These are phyloP conservation scores for Basipetospora chlamydospora DNA, from an alignment of 2,329 filamentous ascomycete genomes.

Conservation along the genomic window DNA sequence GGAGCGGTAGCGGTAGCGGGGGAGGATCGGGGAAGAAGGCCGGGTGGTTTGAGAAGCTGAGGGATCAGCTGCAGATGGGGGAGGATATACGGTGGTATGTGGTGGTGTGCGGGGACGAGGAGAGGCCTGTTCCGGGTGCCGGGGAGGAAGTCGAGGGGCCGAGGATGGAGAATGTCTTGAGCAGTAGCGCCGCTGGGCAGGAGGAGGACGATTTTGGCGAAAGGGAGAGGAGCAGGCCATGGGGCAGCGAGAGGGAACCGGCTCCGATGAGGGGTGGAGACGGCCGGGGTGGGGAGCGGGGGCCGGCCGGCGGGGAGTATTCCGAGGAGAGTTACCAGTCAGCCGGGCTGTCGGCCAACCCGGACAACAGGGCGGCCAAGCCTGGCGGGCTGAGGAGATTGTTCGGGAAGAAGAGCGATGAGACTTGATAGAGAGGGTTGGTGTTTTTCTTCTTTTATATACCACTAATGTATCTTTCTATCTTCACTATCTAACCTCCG, in stretches of 20 bases:
- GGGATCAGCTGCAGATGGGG: conserved; percentile 40
- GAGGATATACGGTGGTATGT: conserved; percentile 48
- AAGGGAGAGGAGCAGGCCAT: too few species aligned
- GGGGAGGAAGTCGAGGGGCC: conserved; percentile 25
- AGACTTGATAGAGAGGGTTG: not conserved
- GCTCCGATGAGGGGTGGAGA: not conserved
- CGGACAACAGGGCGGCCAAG: conserved; percentile 19
- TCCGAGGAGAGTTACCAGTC: not conserved
- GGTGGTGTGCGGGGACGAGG: conserved; percentile 47
- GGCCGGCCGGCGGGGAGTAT: not conserved
- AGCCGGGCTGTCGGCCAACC: conserved; percentile 7
- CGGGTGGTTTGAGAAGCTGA: conserved; percentile 41
- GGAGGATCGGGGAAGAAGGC: conserved; percentile 14
- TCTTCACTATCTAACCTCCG: too few species aligned
- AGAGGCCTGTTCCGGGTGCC: conserved; percentile 32
- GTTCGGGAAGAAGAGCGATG: conserved; percentile 19
- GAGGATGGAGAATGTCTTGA: too few species aligned
- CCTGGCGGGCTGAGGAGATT: conserved; percentile 23
- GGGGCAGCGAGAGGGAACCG: too few species aligned
- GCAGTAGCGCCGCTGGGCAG: too few species aligned
- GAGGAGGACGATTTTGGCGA: too few species aligned
- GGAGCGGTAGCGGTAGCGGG: conserved; percentile 3
- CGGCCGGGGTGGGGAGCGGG: not conserved
- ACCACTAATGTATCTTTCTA: too few species aligned
- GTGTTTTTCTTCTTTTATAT: not conserved